A percentile compares a stretch with the other conserved stretches of the same genome.
These are phyloP conservation scores for Backusella luteola DNA, from an alignment of 192 early-diverging fungal genomes.

Conservation along the genomic window DNA sequence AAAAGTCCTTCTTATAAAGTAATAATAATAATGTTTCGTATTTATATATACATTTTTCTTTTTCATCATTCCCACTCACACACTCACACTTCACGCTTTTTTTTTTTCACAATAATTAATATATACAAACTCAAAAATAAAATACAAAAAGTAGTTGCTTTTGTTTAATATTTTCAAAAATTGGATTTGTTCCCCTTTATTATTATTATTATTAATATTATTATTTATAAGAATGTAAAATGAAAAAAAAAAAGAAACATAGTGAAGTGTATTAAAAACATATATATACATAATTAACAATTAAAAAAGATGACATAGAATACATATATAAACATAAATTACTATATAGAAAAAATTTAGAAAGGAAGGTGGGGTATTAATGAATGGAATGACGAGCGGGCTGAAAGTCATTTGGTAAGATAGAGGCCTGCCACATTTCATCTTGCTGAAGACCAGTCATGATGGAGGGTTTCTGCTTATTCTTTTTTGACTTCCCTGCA, in stretches of 20 bases:
- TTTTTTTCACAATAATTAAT: background rate
- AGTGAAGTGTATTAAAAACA: background rate
- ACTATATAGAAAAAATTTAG: background rate
- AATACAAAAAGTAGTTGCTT: background rate
- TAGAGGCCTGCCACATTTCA: background rate
- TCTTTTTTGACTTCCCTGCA: conserved; percentile 3
- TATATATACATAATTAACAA: conserved; percentile 1
- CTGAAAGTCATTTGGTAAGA: background rate
- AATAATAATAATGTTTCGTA: background rate
- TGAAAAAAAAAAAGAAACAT: background rate
- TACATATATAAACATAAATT: background rate
- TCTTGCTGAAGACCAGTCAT: background rate
- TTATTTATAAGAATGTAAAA: background rate
- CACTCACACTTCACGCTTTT: background rate
- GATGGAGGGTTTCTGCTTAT: background rate
- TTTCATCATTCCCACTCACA: conserved; percentile 2
- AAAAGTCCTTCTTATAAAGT: background rate
- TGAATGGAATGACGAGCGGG: background rate
- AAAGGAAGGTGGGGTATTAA: background rate
- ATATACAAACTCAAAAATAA: background rate
- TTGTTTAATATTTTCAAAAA: background rate
- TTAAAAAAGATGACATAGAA: background rate
- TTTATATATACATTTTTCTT: background rate
- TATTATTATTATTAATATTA: background rate
- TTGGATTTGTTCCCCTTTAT: background rate